phyloP scores from a whole-genome alignment of 495 filamentous ascomycete genomes.

The Aspergillus wentii region DNA sequence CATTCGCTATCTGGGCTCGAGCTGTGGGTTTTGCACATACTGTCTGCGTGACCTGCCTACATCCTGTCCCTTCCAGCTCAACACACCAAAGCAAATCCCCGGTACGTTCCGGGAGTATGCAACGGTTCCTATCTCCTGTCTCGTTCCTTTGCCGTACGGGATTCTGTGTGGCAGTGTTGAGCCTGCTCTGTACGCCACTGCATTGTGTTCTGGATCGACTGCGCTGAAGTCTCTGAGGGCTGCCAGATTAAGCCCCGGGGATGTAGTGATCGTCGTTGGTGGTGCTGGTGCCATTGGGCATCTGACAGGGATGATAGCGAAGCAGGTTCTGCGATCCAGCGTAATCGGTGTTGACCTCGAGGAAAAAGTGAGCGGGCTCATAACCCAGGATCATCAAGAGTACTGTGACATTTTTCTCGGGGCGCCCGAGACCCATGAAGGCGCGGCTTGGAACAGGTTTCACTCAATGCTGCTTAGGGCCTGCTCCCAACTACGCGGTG shows the following conservation, averaged over 20 bases:
- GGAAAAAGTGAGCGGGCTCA: too few relatives aligned
- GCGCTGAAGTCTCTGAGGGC: background rate
- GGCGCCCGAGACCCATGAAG: too few relatives aligned
- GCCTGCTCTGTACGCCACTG: background rate
- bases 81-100: background rate
- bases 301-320: background rate
- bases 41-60: background rate
- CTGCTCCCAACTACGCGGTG: too few relatives aligned
- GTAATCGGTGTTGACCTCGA: background rate
- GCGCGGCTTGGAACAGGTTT: too few relatives aligned
- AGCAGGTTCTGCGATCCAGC: background rate
- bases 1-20: background rate
- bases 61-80: background rate
- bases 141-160: background rate
- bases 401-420: too few relatives aligned
- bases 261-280: background rate
- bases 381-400: too few relatives aligned
- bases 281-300: background rate
- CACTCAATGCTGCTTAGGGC: too few relatives aligned
- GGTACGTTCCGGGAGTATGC: slow-evolving; percentile 1
- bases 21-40: background rate
- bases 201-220: slow-evolving; percentile 1
- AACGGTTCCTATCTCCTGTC: background rate
- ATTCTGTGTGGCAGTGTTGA: too few relatives aligned
- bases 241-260: background rate